A percentile compares a stretch with the other conserved stretches of the same genome.
These are phyloP conservation scores for Dactylellina sp. DNA, from an alignment of 2,329 filamentous ascomycete genomes.

Conservation along the genomic window DNA sequence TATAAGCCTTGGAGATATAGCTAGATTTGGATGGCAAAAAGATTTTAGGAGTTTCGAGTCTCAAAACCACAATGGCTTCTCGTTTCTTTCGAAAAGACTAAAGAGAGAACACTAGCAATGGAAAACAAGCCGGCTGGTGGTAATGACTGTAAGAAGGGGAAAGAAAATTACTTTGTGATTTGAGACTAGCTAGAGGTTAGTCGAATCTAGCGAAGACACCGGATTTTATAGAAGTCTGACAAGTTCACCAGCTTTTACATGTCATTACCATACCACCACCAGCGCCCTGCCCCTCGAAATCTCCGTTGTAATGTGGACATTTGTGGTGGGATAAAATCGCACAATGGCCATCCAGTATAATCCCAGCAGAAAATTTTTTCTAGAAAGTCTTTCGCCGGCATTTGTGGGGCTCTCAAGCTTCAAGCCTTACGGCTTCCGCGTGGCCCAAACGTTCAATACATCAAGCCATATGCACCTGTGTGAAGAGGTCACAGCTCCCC, in stretches of 20 bases:
- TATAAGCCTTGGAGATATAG: too few species aligned
- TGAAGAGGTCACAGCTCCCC: background rate
- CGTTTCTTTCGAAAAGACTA: background rate
- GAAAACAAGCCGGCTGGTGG: background rate
- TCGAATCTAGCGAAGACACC: constrained; percentile 15
- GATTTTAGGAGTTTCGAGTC: background rate
- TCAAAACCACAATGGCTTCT: background rate
- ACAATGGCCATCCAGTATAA: constrained; percentile 26
- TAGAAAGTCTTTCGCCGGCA: constrained; percentile 18
- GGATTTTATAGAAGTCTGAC: constrained; percentile 42
- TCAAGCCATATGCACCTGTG: background rate
- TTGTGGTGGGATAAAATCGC: constrained; percentile 39
- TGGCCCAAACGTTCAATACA: constrained; percentile 10
- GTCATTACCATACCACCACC: constrained; percentile 32
- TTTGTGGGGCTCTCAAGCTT: constrained; percentile 12
- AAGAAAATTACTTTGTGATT: background rate
- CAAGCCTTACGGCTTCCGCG: constrained; percentile 22
- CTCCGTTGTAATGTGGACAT: constrained; percentile 36
- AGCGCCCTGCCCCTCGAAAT: constrained; percentile 46
- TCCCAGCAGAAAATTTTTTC: constrained; percentile 28
- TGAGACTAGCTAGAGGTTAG: background rate
- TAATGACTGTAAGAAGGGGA: constrained; percentile 25
- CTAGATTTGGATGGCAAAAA: background rate
- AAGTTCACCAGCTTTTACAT: constrained; percentile 27
- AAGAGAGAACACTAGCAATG: too few species aligned